phyloP scores from a whole-genome alignment of 345 rosid genomes.

The Eucalyptus caleyi region DNA sequence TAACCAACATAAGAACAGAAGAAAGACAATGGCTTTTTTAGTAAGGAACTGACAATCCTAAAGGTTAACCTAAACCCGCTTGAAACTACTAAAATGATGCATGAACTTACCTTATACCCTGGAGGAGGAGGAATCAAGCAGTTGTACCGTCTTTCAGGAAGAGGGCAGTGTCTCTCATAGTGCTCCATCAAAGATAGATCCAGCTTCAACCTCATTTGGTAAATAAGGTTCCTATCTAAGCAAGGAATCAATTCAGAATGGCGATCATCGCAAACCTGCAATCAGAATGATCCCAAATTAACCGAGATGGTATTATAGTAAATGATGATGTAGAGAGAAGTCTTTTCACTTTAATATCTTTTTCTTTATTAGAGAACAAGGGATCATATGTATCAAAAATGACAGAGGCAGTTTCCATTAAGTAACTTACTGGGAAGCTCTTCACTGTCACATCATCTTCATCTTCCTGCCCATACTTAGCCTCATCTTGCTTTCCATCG shows the following conservation, averaged over 20 bases:
- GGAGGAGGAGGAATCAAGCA: constrained; percentile 98
- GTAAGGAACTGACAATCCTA: background rate
- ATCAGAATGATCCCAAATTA: background rate
- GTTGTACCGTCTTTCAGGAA: constrained; percentile 82
- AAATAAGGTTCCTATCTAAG: constrained; percentile 78
- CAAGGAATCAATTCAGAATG: constrained; percentile 97
- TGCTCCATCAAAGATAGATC: constrained; percentile 95
- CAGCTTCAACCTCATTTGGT: constrained; percentile 93
- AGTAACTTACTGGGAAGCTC: constrained; percentile 75
- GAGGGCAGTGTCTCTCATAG: constrained; percentile 96
- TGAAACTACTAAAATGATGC: background rate
- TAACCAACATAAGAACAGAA: background rate
- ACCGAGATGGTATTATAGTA: background rate
- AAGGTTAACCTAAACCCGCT: background rate
- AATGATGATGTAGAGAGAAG: background rate
- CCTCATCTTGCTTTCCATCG: constrained; percentile 52
- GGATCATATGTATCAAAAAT: background rate
- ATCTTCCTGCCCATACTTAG: constrained; percentile 38
- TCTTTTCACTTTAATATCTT: background rate
- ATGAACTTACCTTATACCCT: constrained; percentile 67
- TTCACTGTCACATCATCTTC: constrained; percentile 33
- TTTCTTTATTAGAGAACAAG: background rate
- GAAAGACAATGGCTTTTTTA: background rate
- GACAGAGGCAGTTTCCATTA: background rate
- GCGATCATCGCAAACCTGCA: constrained; percentile 92